Percentiles rank a stretch among this genome's conserved stretches.
These are phyloP conservation scores for Avena insularis DNA, from an alignment of 176 grass and related monocot species.

Conservation along the genomic window DNA sequence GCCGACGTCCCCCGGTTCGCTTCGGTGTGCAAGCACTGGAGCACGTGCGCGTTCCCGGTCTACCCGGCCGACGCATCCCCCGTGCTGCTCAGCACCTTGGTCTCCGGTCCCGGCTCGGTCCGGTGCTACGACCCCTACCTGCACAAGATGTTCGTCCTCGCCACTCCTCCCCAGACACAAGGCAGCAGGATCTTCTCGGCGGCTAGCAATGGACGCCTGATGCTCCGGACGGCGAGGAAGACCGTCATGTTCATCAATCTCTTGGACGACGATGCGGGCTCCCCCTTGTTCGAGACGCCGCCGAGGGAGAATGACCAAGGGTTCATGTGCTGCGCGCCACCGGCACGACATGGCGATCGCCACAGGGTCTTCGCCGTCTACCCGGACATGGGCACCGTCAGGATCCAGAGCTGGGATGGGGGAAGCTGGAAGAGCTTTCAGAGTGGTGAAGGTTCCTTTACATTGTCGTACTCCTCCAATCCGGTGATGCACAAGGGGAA, in stretches of 20 bases:
- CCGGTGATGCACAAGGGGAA: slow-evolving; percentile 30
- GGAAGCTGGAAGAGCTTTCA: not conserved
- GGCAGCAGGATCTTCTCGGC: not conserved
- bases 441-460: not conserved
- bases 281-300: not conserved
- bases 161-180: not conserved
- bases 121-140: slow-evolving; percentile 2
- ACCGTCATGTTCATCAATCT: not conserved
- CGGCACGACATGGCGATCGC: too few species aligned
- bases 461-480: not conserved
- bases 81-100: not conserved
- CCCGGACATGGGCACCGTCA: not conserved
- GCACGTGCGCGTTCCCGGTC: not conserved
- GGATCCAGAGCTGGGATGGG: slow-evolving; percentile 8
- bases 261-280: not conserved
- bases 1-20: slow-evolving; percentile 21
- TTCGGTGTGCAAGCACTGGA: slow-evolving; percentile 1
- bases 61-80: not conserved
- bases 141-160: slow-evolving; percentile 10
- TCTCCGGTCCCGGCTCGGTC: not conserved
- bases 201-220: not conserved
- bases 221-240: not conserved
- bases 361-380: not conserved
- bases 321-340: not conserved
- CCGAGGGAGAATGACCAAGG: not conserved